phyloP scores from a whole-genome alignment of 192 early-diverging fungal genomes.

The Entomortierella parvispora region DNA sequence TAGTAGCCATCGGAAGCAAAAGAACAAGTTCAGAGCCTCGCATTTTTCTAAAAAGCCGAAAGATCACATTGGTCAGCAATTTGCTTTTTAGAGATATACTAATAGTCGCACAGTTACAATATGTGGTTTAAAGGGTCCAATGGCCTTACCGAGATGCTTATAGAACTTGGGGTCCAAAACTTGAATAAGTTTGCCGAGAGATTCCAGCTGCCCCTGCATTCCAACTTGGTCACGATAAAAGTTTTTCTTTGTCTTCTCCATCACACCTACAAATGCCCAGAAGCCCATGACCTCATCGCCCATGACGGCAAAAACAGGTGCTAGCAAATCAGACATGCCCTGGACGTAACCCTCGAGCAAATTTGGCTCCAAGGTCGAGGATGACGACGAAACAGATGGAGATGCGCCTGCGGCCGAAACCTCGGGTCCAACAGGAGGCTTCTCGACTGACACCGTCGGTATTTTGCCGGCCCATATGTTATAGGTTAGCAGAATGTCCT shows the following conservation, averaged over 20 bases:
- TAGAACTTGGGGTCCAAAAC: slow-evolving; percentile 89
- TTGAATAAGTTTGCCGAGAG: slow-evolving; percentile 84
- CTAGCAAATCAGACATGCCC: slow-evolving; percentile 96
- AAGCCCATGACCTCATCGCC: slow-evolving; percentile 91
- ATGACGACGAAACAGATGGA: neutral
- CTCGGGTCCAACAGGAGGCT: neutral
- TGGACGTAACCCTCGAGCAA: slow-evolving; percentile 85
- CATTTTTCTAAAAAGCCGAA: slow-evolving; percentile 59
- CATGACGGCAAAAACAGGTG: slow-evolving; percentile 90
- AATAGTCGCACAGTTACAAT: neutral
- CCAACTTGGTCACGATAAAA: slow-evolving; percentile 94
- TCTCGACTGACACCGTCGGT: neutral
- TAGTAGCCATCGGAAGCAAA: slow-evolving; percentile 98
- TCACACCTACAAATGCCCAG: slow-evolving; percentile 91
- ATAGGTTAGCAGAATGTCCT: slow-evolving; percentile 93
- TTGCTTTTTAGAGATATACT: too few species aligned
- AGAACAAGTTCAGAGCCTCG: slow-evolving; percentile 94
- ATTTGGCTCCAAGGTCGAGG: slow-evolving; percentile 19
- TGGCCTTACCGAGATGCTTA: slow-evolving; percentile 74
- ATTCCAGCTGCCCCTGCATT: slow-evolving; percentile 90
- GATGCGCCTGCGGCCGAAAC: neutral
- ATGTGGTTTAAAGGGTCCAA: neutral
- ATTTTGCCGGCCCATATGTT: slow-evolving; percentile 67
- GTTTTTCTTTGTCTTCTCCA: slow-evolving; percentile 91
- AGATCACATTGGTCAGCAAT: too few species aligned